Evolutionary conservation across 2,329 filamentous ascomycete genomes (phyloP).

Genomic region (Pyrenophora teres): DNA sequence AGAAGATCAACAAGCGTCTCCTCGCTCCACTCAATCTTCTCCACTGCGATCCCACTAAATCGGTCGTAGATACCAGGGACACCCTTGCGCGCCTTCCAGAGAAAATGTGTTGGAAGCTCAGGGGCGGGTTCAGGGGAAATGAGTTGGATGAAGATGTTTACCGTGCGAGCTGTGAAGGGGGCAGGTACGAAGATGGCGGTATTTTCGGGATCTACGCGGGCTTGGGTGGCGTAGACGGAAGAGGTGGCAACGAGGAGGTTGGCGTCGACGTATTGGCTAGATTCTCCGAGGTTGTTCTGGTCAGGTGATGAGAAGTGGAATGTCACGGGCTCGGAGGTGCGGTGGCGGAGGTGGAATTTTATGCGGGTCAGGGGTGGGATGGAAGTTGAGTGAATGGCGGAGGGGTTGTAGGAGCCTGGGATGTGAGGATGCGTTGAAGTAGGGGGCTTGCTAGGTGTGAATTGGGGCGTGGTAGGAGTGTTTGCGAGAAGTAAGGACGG

Average conservation of each 20-base stretch:
- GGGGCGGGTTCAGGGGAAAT: slow-evolving; percentile 1
- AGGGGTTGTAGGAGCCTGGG: not conserved
- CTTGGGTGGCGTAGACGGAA: not conserved
- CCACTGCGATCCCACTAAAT: not conserved
- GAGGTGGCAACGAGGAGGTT: not conserved
- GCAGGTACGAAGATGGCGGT: not conserved
- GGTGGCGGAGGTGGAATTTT: slow-evolving; percentile 7
- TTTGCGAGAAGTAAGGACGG: not conserved
- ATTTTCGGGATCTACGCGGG: not conserved
- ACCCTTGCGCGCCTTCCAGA: not conserved
- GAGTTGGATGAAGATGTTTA: slow-evolving; percentile 9
- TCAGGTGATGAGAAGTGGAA: not conserved
- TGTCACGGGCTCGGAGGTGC: not conserved
- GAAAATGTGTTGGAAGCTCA: slow-evolving; percentile 5
- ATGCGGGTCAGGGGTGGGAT: not conserved
- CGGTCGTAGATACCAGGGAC: not conserved
- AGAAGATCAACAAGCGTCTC: not conserved
- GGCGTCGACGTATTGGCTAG: not conserved
- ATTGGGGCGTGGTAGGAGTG: too few relatives aligned
- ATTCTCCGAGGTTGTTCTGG: not conserved
- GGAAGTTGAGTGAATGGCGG: not conserved
- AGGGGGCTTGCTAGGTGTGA: too few relatives aligned
- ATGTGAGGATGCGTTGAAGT: not conserved
- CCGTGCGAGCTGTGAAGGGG: not conserved
- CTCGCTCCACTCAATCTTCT: slow-evolving; percentile 1